These are phyloP conservation scores for Zarea fungicola DNA, from an alignment of 2,329 filamentous ascomycete genomes.

Conservation along the genomic window DNA sequence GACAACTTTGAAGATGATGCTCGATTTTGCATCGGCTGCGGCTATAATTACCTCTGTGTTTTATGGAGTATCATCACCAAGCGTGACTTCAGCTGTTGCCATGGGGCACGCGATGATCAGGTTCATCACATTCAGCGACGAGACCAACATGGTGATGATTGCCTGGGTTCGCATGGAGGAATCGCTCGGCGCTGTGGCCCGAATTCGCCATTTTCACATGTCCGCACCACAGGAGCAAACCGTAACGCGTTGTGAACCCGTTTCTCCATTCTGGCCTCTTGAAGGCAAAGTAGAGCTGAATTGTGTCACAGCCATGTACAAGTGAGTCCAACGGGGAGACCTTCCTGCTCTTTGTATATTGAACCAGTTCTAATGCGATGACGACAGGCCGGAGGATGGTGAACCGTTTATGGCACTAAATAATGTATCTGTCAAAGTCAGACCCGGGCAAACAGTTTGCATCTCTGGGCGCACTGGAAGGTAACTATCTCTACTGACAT, in stretches of 20 bases:
- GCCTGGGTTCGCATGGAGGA: too few relatives aligned
- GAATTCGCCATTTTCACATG: conserved; percentile 11
- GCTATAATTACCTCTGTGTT: too few relatives aligned
- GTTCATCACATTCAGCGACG: too few relatives aligned
- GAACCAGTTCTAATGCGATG: neutral
- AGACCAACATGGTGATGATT: too few relatives aligned
- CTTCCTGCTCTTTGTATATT: too few relatives aligned
- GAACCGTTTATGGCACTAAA: conserved; percentile 17
- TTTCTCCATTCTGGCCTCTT: conserved; percentile 19
- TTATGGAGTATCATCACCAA: too few relatives aligned
- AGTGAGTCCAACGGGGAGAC: conserved; percentile 8
- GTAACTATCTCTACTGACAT: neutral
- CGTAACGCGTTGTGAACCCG: conserved; percentile 13
- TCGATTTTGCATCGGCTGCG: neutral
- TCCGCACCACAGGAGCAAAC: conserved; percentile 3
- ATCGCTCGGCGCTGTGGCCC: too few relatives aligned
- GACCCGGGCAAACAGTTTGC: conserved; percentile 24
- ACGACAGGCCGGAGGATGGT: neutral
- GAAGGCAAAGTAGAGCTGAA: conserved; percentile 14
- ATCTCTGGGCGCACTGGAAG: conserved; percentile 32
- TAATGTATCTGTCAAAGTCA: conserved; percentile 22
- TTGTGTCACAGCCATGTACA: conserved; percentile 14
- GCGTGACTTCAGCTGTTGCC: too few relatives aligned
- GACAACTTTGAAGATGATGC: conserved; percentile 30
- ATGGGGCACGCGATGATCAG: too few relatives aligned